phyloP scores from a whole-genome alignment of 306 rosid genomes.

The Citrullus amarus region DNA sequence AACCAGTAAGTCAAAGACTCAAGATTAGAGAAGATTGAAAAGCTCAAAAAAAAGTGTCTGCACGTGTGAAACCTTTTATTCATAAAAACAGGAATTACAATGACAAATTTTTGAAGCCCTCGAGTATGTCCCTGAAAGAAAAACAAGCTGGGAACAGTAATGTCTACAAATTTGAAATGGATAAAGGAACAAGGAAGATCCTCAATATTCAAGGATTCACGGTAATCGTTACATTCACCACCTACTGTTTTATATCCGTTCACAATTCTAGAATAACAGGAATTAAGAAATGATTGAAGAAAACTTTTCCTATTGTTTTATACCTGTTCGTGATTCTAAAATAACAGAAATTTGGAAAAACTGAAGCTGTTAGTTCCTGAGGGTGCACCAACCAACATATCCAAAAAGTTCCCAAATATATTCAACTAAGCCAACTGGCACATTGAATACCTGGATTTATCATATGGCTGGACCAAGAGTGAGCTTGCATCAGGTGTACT shows the following conservation, averaged over 20 bases:
- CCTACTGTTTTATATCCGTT: too few relatives aligned
- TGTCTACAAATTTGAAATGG: background rate
- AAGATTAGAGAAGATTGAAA: background rate
- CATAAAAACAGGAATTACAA: background rate
- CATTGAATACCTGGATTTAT: conserved; percentile 70
- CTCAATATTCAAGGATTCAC: background rate
- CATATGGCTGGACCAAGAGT: conserved; percentile 78
- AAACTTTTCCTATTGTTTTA: background rate
- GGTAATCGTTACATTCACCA: background rate
- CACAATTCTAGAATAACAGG: too few relatives aligned
- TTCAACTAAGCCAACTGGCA: conserved; percentile 6
- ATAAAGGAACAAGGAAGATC: background rate
- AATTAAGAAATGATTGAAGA: background rate
- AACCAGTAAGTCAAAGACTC: background rate
- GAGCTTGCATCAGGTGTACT: conserved; percentile 87
- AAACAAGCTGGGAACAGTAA: background rate
- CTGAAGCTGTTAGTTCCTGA: background rate
- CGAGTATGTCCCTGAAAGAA: background rate
- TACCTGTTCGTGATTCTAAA: background rate
- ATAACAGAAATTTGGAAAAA: background rate
- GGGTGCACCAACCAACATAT: background rate
- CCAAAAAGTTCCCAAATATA: background rate
- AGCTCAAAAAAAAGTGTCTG: background rate
- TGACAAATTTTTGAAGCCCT: background rate
- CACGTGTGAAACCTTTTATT: background rate